These are phyloP conservation scores for Erigeron canadensis DNA, from an alignment of 129 eudicot genomes.

Conservation along the genomic window DNA sequence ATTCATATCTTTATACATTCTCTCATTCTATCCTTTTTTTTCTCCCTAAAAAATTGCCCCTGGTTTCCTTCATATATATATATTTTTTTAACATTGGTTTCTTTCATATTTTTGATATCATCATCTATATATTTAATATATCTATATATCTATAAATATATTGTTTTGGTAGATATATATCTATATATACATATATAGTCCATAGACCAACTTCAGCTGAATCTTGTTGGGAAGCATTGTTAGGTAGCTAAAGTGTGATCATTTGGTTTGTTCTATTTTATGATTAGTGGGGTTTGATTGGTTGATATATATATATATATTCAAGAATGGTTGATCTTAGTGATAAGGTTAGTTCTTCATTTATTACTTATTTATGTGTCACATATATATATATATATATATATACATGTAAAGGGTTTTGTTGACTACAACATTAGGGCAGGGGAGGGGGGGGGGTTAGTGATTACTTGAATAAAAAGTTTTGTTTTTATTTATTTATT, in stretches of 20 bases:
- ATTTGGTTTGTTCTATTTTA: not conserved
- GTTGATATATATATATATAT: not conserved
- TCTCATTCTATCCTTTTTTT: not conserved
- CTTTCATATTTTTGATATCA: too few relatives aligned
- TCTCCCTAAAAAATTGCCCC: not conserved
- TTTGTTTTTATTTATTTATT: too few relatives aligned
- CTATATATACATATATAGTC: too few relatives aligned
- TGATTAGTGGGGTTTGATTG: not conserved
- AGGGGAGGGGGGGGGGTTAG: too few relatives aligned
- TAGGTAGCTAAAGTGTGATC: not conserved
- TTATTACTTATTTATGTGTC: not conserved
- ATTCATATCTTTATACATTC: not conserved
- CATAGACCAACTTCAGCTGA: not conserved
- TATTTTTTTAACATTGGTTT: too few relatives aligned
- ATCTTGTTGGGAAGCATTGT: not conserved
- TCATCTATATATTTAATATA: too few relatives aligned
- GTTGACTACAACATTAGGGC: too few relatives aligned
- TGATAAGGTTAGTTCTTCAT: constrained; percentile 11
- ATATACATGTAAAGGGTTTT: too few relatives aligned
- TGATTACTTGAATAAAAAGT: too few relatives aligned
- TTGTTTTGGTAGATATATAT: not conserved
- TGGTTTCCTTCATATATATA: too few relatives aligned
- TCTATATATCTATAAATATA: too few relatives aligned
- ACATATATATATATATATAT: constrained; percentile 3
- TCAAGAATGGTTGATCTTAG: not conserved